These are phyloP conservation scores for Dendrostoma leiphaemia DNA, from an alignment of 2,329 filamentous ascomycete genomes.

Conservation along the genomic window DNA sequence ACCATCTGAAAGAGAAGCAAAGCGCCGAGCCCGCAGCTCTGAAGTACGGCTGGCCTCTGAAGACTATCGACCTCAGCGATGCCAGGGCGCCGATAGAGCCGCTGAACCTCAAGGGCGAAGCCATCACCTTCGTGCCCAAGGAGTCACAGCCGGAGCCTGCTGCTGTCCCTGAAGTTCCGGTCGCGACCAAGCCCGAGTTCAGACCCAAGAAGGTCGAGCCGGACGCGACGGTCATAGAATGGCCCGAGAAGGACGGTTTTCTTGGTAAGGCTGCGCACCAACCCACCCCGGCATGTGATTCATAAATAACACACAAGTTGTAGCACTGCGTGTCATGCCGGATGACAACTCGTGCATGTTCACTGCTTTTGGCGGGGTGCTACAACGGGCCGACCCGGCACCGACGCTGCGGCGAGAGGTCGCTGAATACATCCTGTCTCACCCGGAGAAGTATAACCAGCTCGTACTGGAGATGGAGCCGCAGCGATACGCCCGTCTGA, in stretches of 20 bases:
- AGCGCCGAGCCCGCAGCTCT: slow-evolving; percentile 67
- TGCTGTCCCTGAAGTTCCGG: slow-evolving; percentile 7
- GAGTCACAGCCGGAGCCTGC: slow-evolving; percentile 27
- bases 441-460: slow-evolving; percentile 70
- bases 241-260: slow-evolving; percentile 49
- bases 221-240: slow-evolving; percentile 44
- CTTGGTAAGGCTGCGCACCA: slow-evolving; percentile 39
- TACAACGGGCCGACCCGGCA: slow-evolving; percentile 56
- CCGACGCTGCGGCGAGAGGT: slow-evolving; percentile 70
- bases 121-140: slow-evolving; percentile 46
- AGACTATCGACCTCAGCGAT: slow-evolving; percentile 61
- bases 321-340: slow-evolving; percentile 88
- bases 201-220: slow-evolving; percentile 33
- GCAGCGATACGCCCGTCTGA: slow-evolving; percentile 76
- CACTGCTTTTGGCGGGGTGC: slow-evolving; percentile 77
- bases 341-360: slow-evolving; percentile 97
- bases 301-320: slow-evolving; percentile 38
- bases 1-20: slow-evolving; percentile 62
- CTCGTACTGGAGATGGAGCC: slow-evolving; percentile 74
- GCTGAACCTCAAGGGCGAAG: slow-evolving; percentile 48
- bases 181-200: slow-evolving; percentile 24
- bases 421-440: slow-evolving; percentile 71
- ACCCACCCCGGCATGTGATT: not conserved
- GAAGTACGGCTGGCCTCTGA: slow-evolving; percentile 83
- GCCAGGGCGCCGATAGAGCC: slow-evolving; percentile 45